Conservation (phyloP, 208 protist species). For the Ichthyophonus hoferi region DNA sequence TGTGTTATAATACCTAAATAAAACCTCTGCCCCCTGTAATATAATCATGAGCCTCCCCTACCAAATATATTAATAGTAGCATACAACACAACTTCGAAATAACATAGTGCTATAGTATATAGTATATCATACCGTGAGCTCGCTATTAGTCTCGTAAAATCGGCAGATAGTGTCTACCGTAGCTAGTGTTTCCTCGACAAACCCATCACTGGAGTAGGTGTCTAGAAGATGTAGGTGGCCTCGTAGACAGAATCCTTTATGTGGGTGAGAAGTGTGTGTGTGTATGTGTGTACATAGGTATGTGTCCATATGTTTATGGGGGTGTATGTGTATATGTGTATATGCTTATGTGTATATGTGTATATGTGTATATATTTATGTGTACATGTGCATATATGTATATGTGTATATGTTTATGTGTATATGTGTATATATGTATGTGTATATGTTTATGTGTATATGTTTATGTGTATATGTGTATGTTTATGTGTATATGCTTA, state of each 20-base stretch:
- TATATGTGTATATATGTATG: not conserved
- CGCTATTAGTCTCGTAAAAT: not conserved
- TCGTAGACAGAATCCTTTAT: slow-evolving; percentile 24
- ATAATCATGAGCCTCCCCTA: too few species aligned
- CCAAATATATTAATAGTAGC: too few species aligned
- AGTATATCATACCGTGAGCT: not conserved
- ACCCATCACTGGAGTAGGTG: slow-evolving; percentile 18
- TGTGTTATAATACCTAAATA: too few species aligned
- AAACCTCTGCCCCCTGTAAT: too few species aligned
- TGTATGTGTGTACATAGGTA: not conserved
- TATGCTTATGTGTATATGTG: not conserved
- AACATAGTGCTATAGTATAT: too few species aligned
- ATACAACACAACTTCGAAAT: too few species aligned
- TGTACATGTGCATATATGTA: not conserved
- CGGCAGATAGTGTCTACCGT: not conserved
- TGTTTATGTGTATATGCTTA: not conserved
- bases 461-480: not conserved
- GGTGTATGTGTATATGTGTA: not conserved
- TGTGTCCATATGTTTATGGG: not conserved
- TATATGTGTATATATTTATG: not conserved
- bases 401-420: not conserved
- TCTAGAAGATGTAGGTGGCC: slow-evolving; percentile 1
- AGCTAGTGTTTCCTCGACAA: slow-evolving; percentile 25
- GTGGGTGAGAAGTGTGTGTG: not conserved
- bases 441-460: not conserved